Percentiles rank a stretch among this genome's conserved stretches.
Evolutionary conservation across 352 stramenopile species (phyloP).

Genomic region (Phytophthora sp.): DNA sequence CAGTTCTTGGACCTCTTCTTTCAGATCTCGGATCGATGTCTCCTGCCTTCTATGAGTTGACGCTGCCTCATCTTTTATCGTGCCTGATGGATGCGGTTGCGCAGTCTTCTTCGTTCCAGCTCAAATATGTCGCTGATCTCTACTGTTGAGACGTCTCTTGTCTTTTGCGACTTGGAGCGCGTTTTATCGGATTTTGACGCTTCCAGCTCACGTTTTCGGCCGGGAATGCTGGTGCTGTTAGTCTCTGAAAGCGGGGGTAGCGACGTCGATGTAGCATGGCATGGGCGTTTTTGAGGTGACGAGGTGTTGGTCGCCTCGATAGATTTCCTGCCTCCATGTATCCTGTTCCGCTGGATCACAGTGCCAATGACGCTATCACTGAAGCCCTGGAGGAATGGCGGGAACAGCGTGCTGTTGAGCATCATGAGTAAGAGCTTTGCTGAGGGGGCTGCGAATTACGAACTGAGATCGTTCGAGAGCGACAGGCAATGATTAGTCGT

Average conservation of each 20-base stretch:
- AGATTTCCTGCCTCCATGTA: no score
- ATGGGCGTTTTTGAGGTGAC: no score
- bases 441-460: neutral
- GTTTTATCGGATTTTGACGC: neutral
- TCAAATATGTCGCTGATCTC: no score
- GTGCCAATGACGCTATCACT: constrained; percentile 2
- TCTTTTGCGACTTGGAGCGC: neutral
- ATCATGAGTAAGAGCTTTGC: neutral
- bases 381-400: constrained; percentile 1
- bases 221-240: no score
- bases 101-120: neutral
- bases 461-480: neutral
- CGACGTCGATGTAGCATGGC: no score
- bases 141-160: neutral
- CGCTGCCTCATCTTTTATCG: constrained; percentile 7
- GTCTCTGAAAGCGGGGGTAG: no score
- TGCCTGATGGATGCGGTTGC: constrained; percentile 6
- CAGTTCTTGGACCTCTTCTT: constrained; percentile 6
- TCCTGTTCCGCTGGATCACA: constrained; percentile 3
- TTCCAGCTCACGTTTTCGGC: constrained; percentile 2
- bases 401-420: constrained; percentile 3
- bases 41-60: neutral
- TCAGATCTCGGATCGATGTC: neutral
- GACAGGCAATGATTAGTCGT: constrained; percentile 1
- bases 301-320: no score